Percentiles rank a stretch among this genome's conserved stretches.
Evolutionary conservation across 2,329 filamentous ascomycete species (phyloP).

Genomic region (Pezicula carpinea): DNA sequence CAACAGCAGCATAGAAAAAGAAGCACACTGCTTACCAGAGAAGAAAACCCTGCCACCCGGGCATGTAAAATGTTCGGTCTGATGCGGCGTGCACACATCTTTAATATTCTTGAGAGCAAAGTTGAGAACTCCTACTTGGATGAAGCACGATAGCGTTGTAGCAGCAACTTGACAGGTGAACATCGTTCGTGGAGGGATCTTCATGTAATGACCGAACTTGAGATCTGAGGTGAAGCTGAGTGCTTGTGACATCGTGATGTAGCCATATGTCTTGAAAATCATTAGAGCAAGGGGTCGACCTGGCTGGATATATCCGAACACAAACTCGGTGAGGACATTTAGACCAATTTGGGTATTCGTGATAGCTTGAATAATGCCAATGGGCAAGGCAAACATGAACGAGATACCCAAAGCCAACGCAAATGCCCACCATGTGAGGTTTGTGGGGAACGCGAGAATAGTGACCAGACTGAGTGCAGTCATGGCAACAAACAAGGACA

Average conservation of each 20-base stretch:
- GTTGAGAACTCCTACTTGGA: constrained; percentile 62
- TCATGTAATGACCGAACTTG: constrained; percentile 50
- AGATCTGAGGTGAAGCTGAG: constrained; percentile 44
- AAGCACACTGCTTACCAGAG: constrained; percentile 37
- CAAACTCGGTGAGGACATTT: constrained; percentile 70
- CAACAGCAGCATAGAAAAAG: constrained; percentile 43
- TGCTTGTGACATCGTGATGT: constrained; percentile 57
- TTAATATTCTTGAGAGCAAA: constrained; percentile 56
- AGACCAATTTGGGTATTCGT: constrained; percentile 68
- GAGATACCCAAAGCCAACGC: constrained; percentile 61
- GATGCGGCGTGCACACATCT: constrained; percentile 52
- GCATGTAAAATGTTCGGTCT: constrained; percentile 54
- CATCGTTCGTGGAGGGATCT: constrained; percentile 59
- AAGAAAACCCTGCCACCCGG: constrained; percentile 52
- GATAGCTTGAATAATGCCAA: constrained; percentile 65
- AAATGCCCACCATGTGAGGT: constrained; percentile 58
- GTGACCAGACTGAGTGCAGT: constrained; percentile 33
- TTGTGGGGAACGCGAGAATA: constrained; percentile 58
- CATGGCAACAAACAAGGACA: constrained; percentile 38
- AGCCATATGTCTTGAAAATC: constrained; percentile 74
- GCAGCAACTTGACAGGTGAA: constrained; percentile 63
- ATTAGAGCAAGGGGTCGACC: constrained; percentile 69
- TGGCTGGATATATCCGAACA: constrained; percentile 69
- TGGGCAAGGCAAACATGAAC: constrained; percentile 59
- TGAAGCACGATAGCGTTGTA: constrained; percentile 60